These are phyloP conservation scores for Alternaria triticina DNA, from an alignment of 2,329 filamentous ascomycete genomes.

Conservation along the genomic window DNA sequence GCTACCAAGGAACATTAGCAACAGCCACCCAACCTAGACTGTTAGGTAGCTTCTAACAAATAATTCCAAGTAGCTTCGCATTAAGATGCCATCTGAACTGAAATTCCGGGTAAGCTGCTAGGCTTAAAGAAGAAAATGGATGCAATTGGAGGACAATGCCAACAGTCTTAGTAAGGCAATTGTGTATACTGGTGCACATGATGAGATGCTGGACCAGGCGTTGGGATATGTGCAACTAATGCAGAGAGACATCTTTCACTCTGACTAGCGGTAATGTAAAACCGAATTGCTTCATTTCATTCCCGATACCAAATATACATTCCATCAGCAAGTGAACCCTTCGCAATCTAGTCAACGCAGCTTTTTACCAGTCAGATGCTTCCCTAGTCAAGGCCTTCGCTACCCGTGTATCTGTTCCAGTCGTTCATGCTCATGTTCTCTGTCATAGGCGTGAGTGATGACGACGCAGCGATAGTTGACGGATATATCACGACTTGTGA, in stretches of 20 bases:
- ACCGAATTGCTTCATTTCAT: not conserved
- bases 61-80: not conserved
- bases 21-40: not conserved
- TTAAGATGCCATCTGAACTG: not conserved
- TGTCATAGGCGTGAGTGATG: not conserved
- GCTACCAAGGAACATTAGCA: too few relatives aligned
- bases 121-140: not conserved
- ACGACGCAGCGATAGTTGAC: not conserved
- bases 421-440: slow-evolving; percentile 1
- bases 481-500: not conserved
- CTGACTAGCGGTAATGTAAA: not conserved
- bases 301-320: not conserved
- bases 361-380: too few relatives aligned
- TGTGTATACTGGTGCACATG: not conserved
- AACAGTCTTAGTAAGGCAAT: not conserved
- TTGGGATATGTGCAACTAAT: not conserved
- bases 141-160: not conserved
- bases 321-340: not conserved
- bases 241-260: too few relatives aligned
- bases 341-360: not conserved
- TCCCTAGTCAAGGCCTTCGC: not conserved
- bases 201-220: not conserved
- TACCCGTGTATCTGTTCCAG: not conserved
- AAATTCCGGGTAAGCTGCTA: not conserved
- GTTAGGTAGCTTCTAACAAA: not conserved